Conservation (phyloP, 352 stramenopile genomes). For the Pythium sukuiense region DNA sequence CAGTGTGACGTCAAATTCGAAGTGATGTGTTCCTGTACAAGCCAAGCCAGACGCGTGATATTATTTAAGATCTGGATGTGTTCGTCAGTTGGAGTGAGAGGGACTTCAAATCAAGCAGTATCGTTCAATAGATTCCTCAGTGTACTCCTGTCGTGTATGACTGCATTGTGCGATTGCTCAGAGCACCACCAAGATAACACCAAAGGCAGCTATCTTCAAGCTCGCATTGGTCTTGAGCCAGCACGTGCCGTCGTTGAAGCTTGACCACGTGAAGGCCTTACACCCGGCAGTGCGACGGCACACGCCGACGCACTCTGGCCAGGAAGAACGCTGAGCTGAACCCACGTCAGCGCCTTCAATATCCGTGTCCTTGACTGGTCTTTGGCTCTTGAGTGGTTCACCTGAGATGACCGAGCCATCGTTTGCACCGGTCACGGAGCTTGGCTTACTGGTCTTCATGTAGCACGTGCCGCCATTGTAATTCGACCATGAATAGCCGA, state of each 20-base stretch:
- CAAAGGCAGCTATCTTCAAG: too few species aligned
- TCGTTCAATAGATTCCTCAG: too few species aligned
- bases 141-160: too few species aligned
- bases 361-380: background rate
- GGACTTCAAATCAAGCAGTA: too few species aligned
- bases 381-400: background rate
- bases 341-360: background rate
- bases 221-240: conserved; percentile 55
- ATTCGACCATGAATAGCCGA: background rate
- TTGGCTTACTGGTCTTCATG: background rate
- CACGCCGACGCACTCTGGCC: background rate
- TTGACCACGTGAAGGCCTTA: background rate
- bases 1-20: background rate
- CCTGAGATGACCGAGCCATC: background rate
- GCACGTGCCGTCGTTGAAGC: conserved; percentile 47
- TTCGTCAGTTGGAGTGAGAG: too few species aligned
- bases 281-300: background rate
- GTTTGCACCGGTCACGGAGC: background rate
- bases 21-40: background rate
- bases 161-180: too few species aligned
- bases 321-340: background rate
- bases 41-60: background rate
- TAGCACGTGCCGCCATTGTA: background rate
- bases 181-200: too few species aligned
- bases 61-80: background rate